Conservation (phyloP, 129 eudicot species). For the Artemisia tridentata region DNA sequence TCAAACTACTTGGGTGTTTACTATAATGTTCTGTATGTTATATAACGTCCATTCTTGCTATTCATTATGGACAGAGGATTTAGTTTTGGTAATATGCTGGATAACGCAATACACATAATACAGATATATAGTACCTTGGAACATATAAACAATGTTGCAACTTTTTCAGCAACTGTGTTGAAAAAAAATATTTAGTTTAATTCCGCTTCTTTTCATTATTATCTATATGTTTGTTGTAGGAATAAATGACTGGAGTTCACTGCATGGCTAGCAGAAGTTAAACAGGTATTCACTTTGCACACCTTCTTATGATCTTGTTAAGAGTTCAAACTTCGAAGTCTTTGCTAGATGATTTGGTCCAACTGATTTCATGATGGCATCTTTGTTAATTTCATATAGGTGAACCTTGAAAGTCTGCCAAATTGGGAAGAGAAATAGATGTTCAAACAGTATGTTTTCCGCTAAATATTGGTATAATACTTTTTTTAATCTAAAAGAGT, state of each 20-base stretch:
- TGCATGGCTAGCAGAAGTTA: constrained; percentile 92
- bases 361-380: not conserved
- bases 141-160: not conserved
- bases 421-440: constrained; percentile 98
- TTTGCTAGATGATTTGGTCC: not conserved
- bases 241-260: constrained; percentile 95
- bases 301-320: not conserved
- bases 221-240: constrained; percentile 40
- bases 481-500: not conserved
- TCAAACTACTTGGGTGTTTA: too few species aligned
- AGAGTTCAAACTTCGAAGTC: not conserved
- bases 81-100: not conserved
- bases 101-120: too few species aligned
- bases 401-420: constrained; percentile 90
- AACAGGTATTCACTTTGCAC: constrained; percentile 53
- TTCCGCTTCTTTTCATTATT: constrained; percentile 4
- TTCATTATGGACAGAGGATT: not conserved
- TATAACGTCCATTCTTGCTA: too few species aligned
- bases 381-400: constrained; percentile 35
- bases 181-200: not conserved
- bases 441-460: constrained; percentile 74
- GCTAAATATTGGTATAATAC: constrained; percentile 12
- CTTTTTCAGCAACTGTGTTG: not conserved
- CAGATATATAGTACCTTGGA: too few species aligned
- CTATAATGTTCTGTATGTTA: too few species aligned